Conservation (phyloP, 352 stramenopile genomes). For the Pythium sp. region DNA sequence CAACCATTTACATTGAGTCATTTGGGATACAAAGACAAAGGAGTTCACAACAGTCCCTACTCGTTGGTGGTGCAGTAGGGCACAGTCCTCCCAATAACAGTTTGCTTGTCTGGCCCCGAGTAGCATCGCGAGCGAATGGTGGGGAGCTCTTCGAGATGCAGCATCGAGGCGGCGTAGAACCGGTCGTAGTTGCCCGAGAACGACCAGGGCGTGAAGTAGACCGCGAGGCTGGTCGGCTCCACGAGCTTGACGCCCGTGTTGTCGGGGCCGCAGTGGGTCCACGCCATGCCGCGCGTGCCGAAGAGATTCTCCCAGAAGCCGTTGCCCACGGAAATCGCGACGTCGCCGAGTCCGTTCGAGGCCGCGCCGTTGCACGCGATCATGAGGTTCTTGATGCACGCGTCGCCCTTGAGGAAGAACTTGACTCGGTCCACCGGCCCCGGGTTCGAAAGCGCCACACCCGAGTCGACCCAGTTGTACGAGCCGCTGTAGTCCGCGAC, state of each 20-base stretch:
- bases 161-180: background rate
- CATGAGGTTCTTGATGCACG: too few relatives aligned
- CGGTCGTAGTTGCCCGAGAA: conserved; percentile 4
- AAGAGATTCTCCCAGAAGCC: conserved; percentile 5
- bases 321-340: too few relatives aligned
- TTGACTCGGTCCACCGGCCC: too few relatives aligned
- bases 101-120: background rate
- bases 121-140: background rate
- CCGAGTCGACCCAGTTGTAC: too few relatives aligned
- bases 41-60: too few relatives aligned
- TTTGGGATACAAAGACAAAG: too few relatives aligned
- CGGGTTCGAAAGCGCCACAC: too few relatives aligned
- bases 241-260: background rate
- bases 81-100: background rate
- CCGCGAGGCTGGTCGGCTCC: background rate
- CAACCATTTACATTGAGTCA: too few relatives aligned
- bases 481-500: too few relatives aligned
- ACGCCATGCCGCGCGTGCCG: background rate
- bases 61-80: background rate
- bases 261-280: background rate
- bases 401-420: too few relatives aligned
- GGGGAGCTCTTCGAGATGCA: background rate
- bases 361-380: too few relatives aligned
- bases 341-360: too few relatives aligned
- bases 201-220: conserved; percentile 5